Evolutionary conservation across 148 eudicot genomes (phyloP).

Genomic region (Polygonum maritimum): DNA sequence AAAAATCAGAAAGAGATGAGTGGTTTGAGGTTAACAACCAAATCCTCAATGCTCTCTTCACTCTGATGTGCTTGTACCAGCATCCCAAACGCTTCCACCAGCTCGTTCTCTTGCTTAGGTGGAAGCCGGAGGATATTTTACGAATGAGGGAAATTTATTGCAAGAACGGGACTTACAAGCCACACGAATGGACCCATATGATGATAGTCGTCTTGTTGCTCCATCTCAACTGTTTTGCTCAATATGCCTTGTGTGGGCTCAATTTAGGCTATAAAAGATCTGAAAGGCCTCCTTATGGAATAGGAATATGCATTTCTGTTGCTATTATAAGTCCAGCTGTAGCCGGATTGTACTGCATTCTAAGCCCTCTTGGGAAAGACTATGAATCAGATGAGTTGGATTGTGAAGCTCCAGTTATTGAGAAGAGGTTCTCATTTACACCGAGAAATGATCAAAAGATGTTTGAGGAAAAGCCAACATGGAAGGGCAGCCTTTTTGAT

Average conservation of each 20-base stretch:
- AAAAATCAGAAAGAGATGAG: conserved; percentile 53
- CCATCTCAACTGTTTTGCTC: conserved; percentile 52
- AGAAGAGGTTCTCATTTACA: conserved; percentile 59
- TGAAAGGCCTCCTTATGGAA: conserved; percentile 65
- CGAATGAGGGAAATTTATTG: conserved; percentile 60
- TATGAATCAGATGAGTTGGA: conserved; percentile 43
- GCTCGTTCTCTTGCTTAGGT: conserved; percentile 58
- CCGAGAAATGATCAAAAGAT: conserved; percentile 33
- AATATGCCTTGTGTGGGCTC: conserved; percentile 50
- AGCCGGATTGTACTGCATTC: conserved; percentile 68
- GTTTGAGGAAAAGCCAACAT: conserved; percentile 43
- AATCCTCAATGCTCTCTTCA: conserved; percentile 85
- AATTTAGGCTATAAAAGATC: conserved; percentile 62
- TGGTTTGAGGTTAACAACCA: conserved; percentile 96
- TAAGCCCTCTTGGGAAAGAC: conserved; percentile 89
- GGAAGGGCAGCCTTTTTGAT: conserved; percentile 81
- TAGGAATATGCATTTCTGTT: conserved; percentile 54
- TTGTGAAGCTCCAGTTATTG: conserved; percentile 20
- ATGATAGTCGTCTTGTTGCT: conserved; percentile 37
- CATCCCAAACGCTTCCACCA: conserved; percentile 83
- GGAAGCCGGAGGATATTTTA: conserved; percentile 62
- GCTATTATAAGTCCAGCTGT: conserved; percentile 84
- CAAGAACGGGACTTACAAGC: conserved; percentile 78
- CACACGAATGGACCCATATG: conserved; percentile 72
- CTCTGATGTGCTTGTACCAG: conserved; percentile 83